Base-by-base conservation (phyloP, 805 yeast species). In the Cephaloascus albidus region DNA sequence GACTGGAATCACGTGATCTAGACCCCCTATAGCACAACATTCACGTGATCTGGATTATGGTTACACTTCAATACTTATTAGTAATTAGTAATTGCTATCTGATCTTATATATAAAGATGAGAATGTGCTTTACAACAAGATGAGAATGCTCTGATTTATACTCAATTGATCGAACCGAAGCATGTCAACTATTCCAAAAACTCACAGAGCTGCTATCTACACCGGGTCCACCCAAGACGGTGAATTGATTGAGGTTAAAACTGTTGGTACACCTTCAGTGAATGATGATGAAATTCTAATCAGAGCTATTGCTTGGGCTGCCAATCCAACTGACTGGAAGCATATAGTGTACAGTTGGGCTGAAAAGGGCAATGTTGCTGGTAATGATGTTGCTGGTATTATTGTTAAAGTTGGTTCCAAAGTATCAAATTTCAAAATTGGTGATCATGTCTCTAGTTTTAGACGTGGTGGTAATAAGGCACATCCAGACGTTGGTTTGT, bases 311-410 rank as follows among this genome's bases (percentile, higher is more conserved):
- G 77, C 84, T 6, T 70, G 57, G 39, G 85, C 82, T 1, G 65
- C 70, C 33, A 82, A 82, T 50, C 88, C 87, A 34, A 74, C 82
- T 4, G 89, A 82, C 51, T 79, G 82, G 81, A 79, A 79, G 50
- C 84, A 78, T 48, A 52, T 70, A 34, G 64, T 51, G 3, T 54
- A 40, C 39, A 48, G 60, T 8, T 46, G 58, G 40, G 74, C 77
- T 17, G 55, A 46, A 1, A 55, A 68, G 30, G 83, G 80, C 19
- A 52, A 64, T 20, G 63, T 78, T 37, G 53, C 67, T 12, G 90
- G 89, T 15, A 60, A 75, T 40, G 88, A 82, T 51, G 72, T 68
- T 27, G 57, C 81, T 36, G 87, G 87, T 28, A 61, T 60, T 23
- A 76, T 81, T 34, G 64, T 61, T 23, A 68, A 65, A n/a, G 72